Conservation (phyloP, 176 grass and related monocot species). For the Musa acuminata region DNA sequence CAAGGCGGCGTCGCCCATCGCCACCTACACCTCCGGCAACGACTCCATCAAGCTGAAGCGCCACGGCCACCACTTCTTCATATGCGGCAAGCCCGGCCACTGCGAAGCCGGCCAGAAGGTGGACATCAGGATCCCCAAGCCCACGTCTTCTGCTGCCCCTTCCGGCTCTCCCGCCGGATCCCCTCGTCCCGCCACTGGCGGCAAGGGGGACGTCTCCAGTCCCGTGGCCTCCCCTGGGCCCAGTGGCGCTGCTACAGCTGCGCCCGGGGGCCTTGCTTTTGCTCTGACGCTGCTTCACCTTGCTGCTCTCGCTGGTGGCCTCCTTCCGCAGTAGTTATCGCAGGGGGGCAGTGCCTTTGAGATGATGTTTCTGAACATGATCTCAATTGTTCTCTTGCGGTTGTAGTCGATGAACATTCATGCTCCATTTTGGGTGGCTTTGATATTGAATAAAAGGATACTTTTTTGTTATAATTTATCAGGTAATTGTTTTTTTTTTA, state of each 20-base stretch:
- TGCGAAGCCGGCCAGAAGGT: constrained; percentile 70
- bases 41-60: constrained; percentile 60
- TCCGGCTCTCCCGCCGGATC: constrained; percentile 1
- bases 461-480: too few relatives aligned
- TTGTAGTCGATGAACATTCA: too few relatives aligned
- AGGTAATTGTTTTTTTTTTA: too few relatives aligned
- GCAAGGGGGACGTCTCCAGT: background rate
- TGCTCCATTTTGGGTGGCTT: too few relatives aligned
- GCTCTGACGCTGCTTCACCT: background rate
- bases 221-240: background rate
- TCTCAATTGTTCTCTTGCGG: too few relatives aligned
- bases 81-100: constrained; percentile 68
- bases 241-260: background rate
- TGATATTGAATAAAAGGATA: too few relatives aligned
- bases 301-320: background rate
- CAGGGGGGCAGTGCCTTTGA: too few relatives aligned
- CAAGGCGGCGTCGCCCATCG: constrained; percentile 33
- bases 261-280: background rate
- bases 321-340: background rate
- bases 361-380: too few relatives aligned
- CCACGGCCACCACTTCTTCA: constrained; percentile 66
- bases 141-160: constrained; percentile 21
- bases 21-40: constrained; percentile 63
- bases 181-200: background rate
- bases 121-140: constrained; percentile 32